Percentiles rank a stretch among this genome's conserved stretches.
These are phyloP conservation scores for Hyphopichia buzzinii DNA, from an alignment of 1,139 yeast genomes.

Conservation along the genomic window DNA sequence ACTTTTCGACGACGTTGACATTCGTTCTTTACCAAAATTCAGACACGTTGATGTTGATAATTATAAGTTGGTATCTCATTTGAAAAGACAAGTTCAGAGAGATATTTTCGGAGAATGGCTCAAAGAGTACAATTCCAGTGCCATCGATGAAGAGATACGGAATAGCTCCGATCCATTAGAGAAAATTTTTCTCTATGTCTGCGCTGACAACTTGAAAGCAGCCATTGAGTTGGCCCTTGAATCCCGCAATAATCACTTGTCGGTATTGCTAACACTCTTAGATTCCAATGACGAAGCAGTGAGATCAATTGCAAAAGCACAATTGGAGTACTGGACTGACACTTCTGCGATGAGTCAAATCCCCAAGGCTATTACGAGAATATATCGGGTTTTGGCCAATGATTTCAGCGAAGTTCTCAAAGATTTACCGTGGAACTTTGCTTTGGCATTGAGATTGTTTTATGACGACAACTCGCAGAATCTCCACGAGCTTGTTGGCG, in stretches of 20 bases:
- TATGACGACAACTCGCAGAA: slow-evolving; percentile 54
- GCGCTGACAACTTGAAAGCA: slow-evolving; percentile 54
- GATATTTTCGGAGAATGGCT: slow-evolving; percentile 45
- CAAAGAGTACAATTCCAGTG: slow-evolving; percentile 18
- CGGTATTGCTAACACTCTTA: slow-evolving; percentile 65
- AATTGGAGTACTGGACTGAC: slow-evolving; percentile 63
- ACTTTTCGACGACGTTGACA: slow-evolving; percentile 18
- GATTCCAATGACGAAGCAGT: slow-evolving; percentile 68
- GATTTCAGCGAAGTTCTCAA: slow-evolving; percentile 37
- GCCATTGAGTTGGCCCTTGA: slow-evolving; percentile 64
- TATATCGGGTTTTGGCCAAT: slow-evolving; percentile 69
- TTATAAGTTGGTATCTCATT: slow-evolving; percentile 19
- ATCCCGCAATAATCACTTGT: slow-evolving; percentile 62
- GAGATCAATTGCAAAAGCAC: slow-evolving; percentile 53
- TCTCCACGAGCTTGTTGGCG: slow-evolving; percentile 37
- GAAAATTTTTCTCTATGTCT: slow-evolving; percentile 49
- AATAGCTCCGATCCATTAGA: slow-evolving; percentile 40
- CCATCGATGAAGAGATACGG: slow-evolving; percentile 13
- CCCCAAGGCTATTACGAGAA: slow-evolving; percentile 52
- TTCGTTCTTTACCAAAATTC: slow-evolving; percentile 5
- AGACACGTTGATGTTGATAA: slow-evolving; percentile 21
- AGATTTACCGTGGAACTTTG: slow-evolving; percentile 65
- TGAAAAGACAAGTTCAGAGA: slow-evolving; percentile 31
- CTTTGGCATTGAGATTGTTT: slow-evolving; percentile 56
- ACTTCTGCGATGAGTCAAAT: slow-evolving; percentile 39